Conservation (phyloP, 2,329 filamentous ascomycete genomes). For the Curvularia hawaiiensis region DNA sequence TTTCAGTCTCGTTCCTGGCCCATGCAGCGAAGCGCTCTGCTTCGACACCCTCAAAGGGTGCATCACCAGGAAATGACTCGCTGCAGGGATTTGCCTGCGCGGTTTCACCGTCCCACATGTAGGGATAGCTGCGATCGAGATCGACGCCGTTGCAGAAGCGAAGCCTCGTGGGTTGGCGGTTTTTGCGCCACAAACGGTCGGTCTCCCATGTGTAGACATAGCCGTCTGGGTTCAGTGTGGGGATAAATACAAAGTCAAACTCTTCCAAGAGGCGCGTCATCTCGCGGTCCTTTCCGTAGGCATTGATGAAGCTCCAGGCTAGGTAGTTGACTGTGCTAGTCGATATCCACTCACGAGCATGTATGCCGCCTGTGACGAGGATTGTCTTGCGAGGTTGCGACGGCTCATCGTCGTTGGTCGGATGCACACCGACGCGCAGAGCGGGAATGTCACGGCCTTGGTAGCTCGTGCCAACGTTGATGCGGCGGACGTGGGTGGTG, state of each 20-base stretch:
- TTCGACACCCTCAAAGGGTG: constrained; percentile 83
- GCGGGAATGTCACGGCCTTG: constrained; percentile 87
- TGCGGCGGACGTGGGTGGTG: constrained; percentile 73
- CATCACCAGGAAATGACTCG: constrained; percentile 83
- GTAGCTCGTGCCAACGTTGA: constrained; percentile 81
- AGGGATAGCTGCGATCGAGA: constrained; percentile 84
- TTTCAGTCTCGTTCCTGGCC: constrained; percentile 77
- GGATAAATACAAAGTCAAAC: constrained; percentile 88
- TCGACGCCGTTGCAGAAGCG: constrained; percentile 87
- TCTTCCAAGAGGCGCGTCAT: constrained; percentile 80
- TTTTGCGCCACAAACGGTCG: constrained; percentile 95
- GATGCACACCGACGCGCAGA: constrained; percentile 72
- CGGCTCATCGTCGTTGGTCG: constrained; percentile 55
- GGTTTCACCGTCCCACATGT: constrained; percentile 75
- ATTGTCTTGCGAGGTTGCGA: constrained; percentile 71
- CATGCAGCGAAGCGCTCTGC: constrained; percentile 76
- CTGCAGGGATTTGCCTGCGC: constrained; percentile 79
- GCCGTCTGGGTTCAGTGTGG: constrained; percentile 89
- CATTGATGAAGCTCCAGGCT: constrained; percentile 84
- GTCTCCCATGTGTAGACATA: constrained; percentile 93
- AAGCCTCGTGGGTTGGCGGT: constrained; percentile 80
- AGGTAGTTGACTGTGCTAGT: constrained; percentile 90
- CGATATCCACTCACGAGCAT: constrained; percentile 96
- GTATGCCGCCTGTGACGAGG: constrained; percentile 82
- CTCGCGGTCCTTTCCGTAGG: constrained; percentile 72